phyloP scores from a whole-genome alignment of 2,329 filamentous ascomycete species.

The Gyromitra esculenta region DNA sequence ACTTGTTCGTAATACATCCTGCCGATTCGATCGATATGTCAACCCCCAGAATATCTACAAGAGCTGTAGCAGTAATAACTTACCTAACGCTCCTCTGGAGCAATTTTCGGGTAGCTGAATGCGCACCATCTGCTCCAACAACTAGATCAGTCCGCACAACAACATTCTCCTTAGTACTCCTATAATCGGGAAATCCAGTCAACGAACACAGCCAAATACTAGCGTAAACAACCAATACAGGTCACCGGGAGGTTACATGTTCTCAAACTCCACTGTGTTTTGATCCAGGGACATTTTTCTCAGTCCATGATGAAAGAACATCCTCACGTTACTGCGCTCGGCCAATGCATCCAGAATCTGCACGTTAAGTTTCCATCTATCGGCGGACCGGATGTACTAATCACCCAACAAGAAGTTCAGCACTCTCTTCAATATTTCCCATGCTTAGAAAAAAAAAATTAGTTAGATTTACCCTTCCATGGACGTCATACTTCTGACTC shows the following conservation, averaged over 20 bases:
- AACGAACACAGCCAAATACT: slow-evolving; percentile 4
- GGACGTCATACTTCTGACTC: slow-evolving; percentile 88
- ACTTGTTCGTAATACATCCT: slow-evolving; percentile 89
- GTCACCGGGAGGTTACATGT: slow-evolving; percentile 30
- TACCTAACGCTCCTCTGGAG: slow-evolving; percentile 86
- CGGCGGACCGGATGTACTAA: slow-evolving; percentile 84
- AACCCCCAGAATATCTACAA: background rate
- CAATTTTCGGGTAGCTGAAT: slow-evolving; percentile 89
- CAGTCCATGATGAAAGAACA: slow-evolving; percentile 94
- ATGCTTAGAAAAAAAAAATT: background rate
- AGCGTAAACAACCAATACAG: slow-evolving; percentile 4
- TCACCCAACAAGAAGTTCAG: slow-evolving; percentile 28
- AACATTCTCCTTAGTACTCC: slow-evolving; percentile 52
- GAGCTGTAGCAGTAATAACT: slow-evolving; percentile 76
- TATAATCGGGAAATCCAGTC: slow-evolving; percentile 15
- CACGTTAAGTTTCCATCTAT: slow-evolving; percentile 84
- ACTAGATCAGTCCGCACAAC: slow-evolving; percentile 90
- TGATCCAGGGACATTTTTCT: slow-evolving; percentile 84
- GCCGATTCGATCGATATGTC: background rate
- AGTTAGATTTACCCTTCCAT: slow-evolving; percentile 74
- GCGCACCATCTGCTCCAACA: slow-evolving; percentile 93
- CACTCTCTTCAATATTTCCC: background rate
- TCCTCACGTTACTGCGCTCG: slow-evolving; percentile 83
- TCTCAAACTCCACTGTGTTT: slow-evolving; percentile 88
- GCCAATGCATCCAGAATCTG: slow-evolving; percentile 84